Base-by-base conservation (phyloP, 179 eudicot genomes). In the Nepenthes alata region DNA sequence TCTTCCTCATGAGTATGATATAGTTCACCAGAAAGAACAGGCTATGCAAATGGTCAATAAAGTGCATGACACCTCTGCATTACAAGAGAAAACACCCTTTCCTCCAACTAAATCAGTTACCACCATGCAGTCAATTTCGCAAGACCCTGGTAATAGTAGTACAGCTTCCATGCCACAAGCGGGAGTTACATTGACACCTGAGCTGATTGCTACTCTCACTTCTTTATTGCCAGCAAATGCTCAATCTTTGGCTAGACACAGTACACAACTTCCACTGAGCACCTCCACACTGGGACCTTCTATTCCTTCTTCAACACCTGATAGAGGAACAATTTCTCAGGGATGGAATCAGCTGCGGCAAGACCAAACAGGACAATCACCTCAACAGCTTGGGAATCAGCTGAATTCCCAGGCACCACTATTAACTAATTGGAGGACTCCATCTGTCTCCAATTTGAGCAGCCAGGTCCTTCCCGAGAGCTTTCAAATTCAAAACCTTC, bases 131-230 rank as follows among this genome's bases (percentile, higher is more conserved):
- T 65, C 83, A 70, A 70, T 58, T 61, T 53, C 76, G 48, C 75
- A 81, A 53, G 66, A 68, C 50, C 73, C 57, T 34, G 37, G 74
- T 50, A 60, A 47, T 63, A 81, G 64, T 37, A 57, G 68, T 41
- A 64, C 72, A 59, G 64, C 83, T 67, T 60, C 79, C 9, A 63
- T 67, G 14, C 62, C 88, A 35, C 84, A 70, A 70, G 59, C 86
- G 57, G 81, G 84, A 39, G 75, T 85, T 65, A 48, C 85, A 37
- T 72, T 94, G 55, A 87, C 99, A 37, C 95, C 97, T 5, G 97
- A 94, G 71, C 87, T 90, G 49, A 80, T 94, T 77, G 97, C 99
- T 41, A 78, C 94, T 16, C 83, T 94, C 54, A 77, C 95, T 47
- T 79, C 91, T 8, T 66, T 94, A 37, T 65, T 84, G 13, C 94